Evolutionary conservation across 352 stramenopile genomes (phyloP), one percentile per base, ranked within the genome.

Genomic region (Phytophthora capsici): DNA sequence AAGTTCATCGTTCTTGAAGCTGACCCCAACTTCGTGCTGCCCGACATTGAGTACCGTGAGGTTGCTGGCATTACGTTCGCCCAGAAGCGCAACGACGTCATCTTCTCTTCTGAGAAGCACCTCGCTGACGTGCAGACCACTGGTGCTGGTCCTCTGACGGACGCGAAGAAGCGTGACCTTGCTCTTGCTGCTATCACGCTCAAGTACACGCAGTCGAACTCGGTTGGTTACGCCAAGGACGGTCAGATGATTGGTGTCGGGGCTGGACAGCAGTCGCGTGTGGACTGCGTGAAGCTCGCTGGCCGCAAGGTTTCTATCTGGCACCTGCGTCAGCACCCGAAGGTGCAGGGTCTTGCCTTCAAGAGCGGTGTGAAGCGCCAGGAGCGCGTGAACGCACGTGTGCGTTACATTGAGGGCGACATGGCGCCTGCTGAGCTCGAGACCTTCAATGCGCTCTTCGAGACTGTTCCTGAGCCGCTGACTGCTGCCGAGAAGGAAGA

Each of bases 201-300:
- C 73, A 99, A 99, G 89, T 99, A 99, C 86, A 99, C 98, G 55
- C 98, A 99, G 86, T 97, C 81, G 48, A 99, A 99, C 89, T 98
- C 91, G 34, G 97, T 99, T 10, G 98, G 96, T 8, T 99, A 99
- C 82, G 97, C 97, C 49, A 98, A 98, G 81, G 93, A 99, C 77
- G 98, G 98, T 25, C 98, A 99, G 89, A 99, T 99, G 97, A 97
- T 99, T 32, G 98, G 98, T 46, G 97, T 99, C n/a, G 98, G 98
- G 44, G 98, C 98, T 13, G 98, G 98, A 26, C 98, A 99, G 80
- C 98, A 99, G 86, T 98, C 86, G 52, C 96, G 98, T 54, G 98
- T 99, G 3, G 98, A 99, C 80, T 99, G 98, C 77, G 96, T 99
- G 56, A 99, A 99, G 84, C 89, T 99, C 37, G 98, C 98, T 13